phyloP scores from a whole-genome alignment of 257 asterid species.

The Scutellaria minor region DNA sequence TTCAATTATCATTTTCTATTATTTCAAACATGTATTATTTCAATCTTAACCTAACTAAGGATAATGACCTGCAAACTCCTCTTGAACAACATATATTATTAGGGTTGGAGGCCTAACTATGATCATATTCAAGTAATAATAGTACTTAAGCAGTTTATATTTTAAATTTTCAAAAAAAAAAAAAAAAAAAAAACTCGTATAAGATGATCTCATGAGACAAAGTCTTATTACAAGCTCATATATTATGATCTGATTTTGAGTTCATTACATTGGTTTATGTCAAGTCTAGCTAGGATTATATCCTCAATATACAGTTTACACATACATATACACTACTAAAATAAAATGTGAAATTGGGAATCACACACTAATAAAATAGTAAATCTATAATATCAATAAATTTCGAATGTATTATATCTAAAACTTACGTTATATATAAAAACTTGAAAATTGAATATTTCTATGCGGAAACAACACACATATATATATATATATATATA shows the following conservation, averaged over 20 bases:
- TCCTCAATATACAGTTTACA: no score
- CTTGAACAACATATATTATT: background rate
- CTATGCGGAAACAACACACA: no score
- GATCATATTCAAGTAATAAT: background rate
- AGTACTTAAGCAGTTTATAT: no score
- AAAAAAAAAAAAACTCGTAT: no score
- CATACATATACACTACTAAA: background rate
- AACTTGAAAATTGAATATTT: no score
- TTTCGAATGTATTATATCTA: background rate
- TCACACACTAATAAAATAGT: no score
- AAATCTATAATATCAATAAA: no score
- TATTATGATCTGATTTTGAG: background rate
- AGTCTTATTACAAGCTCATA: background rate
- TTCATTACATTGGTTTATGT: background rate
- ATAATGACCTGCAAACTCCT: constrained; percentile 22
- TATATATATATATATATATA: no score
- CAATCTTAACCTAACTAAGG: constrained; percentile 34
- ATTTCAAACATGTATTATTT: constrained; percentile 14
- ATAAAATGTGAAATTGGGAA: background rate
- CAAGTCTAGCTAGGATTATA: background rate
- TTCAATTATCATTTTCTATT: constrained; percentile 9
- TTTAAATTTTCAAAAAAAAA: no score
- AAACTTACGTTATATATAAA: background rate
- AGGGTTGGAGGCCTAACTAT: constrained; percentile 6
- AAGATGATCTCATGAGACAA: no score